Base-by-base conservation (phyloP, 805 yeast species). In the Yarrowia phangngaensis region DNA sequence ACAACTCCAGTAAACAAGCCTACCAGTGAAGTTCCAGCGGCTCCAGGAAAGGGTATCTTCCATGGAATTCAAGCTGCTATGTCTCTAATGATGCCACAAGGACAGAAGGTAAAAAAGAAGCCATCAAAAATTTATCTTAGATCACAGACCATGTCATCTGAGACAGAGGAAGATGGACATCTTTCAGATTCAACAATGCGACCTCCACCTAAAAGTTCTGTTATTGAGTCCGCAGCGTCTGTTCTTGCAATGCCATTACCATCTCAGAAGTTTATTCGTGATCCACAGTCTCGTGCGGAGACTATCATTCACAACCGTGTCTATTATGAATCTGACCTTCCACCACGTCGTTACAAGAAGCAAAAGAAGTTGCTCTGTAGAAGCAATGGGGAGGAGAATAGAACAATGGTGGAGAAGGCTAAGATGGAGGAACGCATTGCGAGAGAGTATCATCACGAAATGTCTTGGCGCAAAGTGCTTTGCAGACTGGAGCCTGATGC, bases 401-500 rank as follows among this genome's bases (percentile, higher is more conserved):
- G 50, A 14, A 24, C 20, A 11, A 51, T 54, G 50, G 58, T 57
- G 12, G 72, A 70, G 49, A 62, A 62, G 19, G 62, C 68, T 2
- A 62, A 68, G 29, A 59, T 73, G 15, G 90, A 84, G 58, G 97
- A 92, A 55, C 73, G 76, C 50, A 82, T 92, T 46, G 98, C 98
- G 0, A 69, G 95, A 30, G 78, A 80, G 36, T 92, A 95, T 82
- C 97, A 90, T 60, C 72, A 76, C 51, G 79, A 76, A 8, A 76
- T 87, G 82, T 64, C 77, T 12, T 90, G 98, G 98, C 70, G 97
- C 33, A 90, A 90, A 64, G 95, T 92, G 3, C 66, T 92, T 20
- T 95, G 89, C 1, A 79, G 79, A 32, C 67, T 92, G 54, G 76
- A 79, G 55, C 96, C 97, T 0, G 98, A 90, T 63, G 96, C 98